A percentile compares a stretch with the other conserved stretches of the same genome.
phyloP scores from a whole-genome alignment of 2,329 filamentous ascomycete species.

The Trichoderma aggressivum region DNA sequence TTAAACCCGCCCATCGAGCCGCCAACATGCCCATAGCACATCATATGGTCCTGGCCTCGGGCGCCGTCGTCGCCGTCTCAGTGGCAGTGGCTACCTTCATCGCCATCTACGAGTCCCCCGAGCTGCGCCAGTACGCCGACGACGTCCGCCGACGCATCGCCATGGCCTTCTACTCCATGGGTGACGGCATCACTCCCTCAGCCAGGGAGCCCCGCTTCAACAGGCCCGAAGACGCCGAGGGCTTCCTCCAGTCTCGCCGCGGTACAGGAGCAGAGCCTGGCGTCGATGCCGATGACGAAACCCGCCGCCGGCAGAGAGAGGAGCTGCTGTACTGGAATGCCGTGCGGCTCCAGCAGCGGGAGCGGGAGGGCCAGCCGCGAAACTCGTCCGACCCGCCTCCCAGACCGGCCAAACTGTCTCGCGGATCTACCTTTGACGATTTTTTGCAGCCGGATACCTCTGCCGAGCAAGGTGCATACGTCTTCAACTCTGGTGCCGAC shows the following conservation, averaged over 20 bases:
- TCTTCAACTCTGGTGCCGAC: slow-evolving; percentile 57
- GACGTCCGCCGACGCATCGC: slow-evolving; percentile 61
- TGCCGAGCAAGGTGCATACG: slow-evolving; percentile 53
- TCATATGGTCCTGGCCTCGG: slow-evolving; percentile 52
- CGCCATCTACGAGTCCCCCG: slow-evolving; percentile 62
- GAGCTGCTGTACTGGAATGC: slow-evolving; percentile 66
- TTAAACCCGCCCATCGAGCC: slow-evolving; percentile 2
- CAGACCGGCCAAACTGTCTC: slow-evolving; percentile 16
- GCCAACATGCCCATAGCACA: slow-evolving; percentile 49
- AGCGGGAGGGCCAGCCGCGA: neutral
- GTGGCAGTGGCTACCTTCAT: slow-evolving; percentile 57
- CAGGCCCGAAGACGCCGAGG: slow-evolving; percentile 63
- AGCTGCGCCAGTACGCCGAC: slow-evolving; percentile 59
- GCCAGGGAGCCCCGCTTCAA: slow-evolving; percentile 57
- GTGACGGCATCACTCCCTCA: slow-evolving; percentile 53
- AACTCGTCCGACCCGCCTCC: neutral
- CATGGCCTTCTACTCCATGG: slow-evolving; percentile 56
- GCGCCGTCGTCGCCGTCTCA: slow-evolving; percentile 55
- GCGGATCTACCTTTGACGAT: slow-evolving; percentile 55
- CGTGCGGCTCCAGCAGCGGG: slow-evolving; percentile 47
- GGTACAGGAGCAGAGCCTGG: slow-evolving; percentile 41
- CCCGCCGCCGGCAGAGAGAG: slow-evolving; percentile 57
- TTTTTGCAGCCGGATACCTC: slow-evolving; percentile 50
- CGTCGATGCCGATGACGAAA: slow-evolving; percentile 62
- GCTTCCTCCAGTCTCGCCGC: slow-evolving; percentile 55